Evolutionary conservation across 139 green algal genomes (phyloP).

Genomic region (Closterium sp.): DNA sequence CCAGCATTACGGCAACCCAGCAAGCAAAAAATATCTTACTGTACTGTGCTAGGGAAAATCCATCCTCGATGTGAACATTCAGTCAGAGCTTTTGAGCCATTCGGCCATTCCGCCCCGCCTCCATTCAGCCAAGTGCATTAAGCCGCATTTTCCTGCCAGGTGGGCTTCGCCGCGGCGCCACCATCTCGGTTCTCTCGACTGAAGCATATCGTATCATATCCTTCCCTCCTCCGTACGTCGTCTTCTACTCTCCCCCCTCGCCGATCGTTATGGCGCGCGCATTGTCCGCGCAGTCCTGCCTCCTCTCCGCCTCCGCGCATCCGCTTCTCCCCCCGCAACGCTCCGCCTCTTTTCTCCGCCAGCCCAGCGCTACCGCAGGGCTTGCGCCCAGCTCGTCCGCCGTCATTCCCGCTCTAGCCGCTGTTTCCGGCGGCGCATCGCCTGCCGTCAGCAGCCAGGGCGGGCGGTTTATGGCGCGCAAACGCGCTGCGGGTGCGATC

Average conservation of each 20-base stretch:
- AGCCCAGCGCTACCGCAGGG: neutral
- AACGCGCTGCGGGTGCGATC: neutral
- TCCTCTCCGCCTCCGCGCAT: neutral
- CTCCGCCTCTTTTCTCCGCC: neutral
- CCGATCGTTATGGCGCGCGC: neutral
- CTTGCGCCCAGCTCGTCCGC: neutral
- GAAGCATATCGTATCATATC: neutral
- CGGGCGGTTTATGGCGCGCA: neutral
- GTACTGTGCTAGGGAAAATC: no score
- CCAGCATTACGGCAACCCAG: no score
- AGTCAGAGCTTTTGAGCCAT: no score
- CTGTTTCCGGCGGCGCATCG: neutral
- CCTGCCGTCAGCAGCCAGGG: neutral
- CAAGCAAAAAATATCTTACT: no score
- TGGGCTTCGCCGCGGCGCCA: neutral
- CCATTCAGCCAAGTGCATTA: no score
- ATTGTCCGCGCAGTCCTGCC: neutral
- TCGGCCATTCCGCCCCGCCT: no score
- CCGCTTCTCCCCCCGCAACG: neutral
- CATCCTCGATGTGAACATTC: no score
- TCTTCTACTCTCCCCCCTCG: no score
- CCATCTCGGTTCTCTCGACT: neutral
- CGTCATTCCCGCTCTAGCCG: neutral
- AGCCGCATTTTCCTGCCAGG: neutral
- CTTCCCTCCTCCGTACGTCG: neutral